Percentiles rank a stretch among this genome's conserved stretches.
Evolutionary conservation across 2,329 filamentous ascomycete species (phyloP).

Genomic region (Ophiostoma pallidulum): DNA sequence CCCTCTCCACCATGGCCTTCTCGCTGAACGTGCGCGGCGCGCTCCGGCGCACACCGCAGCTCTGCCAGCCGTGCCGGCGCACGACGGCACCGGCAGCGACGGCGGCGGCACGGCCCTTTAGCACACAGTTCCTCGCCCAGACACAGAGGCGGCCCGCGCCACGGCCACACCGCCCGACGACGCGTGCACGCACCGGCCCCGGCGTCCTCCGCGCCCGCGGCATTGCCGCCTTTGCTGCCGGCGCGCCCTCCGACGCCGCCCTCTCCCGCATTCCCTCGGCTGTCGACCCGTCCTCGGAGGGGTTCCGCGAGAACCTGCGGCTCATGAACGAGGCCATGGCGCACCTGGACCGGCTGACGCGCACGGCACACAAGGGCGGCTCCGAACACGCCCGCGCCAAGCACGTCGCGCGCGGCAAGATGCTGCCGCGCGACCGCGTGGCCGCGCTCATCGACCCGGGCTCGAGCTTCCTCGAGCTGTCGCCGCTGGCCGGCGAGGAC

Average conservation of each 20-base stretch:
- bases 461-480: slow-evolving; percentile 87
- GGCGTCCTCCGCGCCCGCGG: no score
- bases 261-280: slow-evolving; percentile 70
- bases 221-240: slow-evolving; percentile 68
- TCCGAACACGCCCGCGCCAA: slow-evolving; percentile 75
- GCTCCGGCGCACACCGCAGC: slow-evolving; percentile 1
- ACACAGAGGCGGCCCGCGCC: not conserved
- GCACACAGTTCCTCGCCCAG: not conserved
- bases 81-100: slow-evolving; percentile 16
- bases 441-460: slow-evolving; percentile 81
- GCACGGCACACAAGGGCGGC: slow-evolving; percentile 65
- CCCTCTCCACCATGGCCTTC: slow-evolving; percentile 1
- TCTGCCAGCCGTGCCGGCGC: slow-evolving; percentile 33
- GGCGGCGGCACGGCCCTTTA: slow-evolving; percentile 13
- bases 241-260: slow-evolving; percentile 66
- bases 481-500: slow-evolving; percentile 76
- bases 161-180: slow-evolving; percentile 14
- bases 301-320: slow-evolving; percentile 70
- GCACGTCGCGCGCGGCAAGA: slow-evolving; percentile 80
- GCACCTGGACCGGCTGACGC: slow-evolving; percentile 60
- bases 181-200: no score
- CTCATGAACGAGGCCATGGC: slow-evolving; percentile 68
- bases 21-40: slow-evolving; percentile 3
- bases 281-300: slow-evolving; percentile 66
- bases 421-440: slow-evolving; percentile 85